Evolutionary conservation across 306 rosid species (phyloP).

Genomic region (Dryas drummondii): DNA sequence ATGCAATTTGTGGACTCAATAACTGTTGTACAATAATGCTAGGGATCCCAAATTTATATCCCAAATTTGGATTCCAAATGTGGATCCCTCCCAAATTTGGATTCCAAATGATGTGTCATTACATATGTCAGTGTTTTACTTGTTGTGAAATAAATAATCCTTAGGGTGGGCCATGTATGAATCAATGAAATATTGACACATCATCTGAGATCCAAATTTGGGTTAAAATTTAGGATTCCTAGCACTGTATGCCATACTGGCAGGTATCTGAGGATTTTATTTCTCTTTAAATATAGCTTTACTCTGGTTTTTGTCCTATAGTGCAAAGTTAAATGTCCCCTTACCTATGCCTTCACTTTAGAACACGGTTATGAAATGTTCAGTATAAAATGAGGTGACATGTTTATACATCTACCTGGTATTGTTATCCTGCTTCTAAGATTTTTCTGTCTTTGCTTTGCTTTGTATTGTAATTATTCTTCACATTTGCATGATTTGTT

Average conservation of each 20-base stretch:
- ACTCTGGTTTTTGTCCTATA: not conserved
- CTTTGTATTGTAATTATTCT: not conserved
- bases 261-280: not conserved
- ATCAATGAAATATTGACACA: too few relatives aligned
- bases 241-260: not conserved
- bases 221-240: too few relatives aligned
- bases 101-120: too few relatives aligned
- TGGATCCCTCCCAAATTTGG: too few relatives aligned
- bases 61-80: too few relatives aligned
- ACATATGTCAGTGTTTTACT: too few relatives aligned
- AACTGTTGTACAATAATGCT: not conserved
- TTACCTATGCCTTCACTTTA: not conserved
- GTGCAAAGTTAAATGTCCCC: not conserved
- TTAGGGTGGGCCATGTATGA: too few relatives aligned
- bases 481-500: not conserved
- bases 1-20: not conserved
- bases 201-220: too few relatives aligned
- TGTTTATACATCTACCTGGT: not conserved
- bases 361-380: not conserved
- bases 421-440: not conserved
- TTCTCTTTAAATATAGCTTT: not conserved
- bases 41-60: too few relatives aligned
- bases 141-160: too few relatives aligned
- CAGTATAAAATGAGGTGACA: not conserved
- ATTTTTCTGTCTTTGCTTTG: not conserved